Base-by-base conservation (phyloP, 176 grass and related monocot genomes). In the maize (Zea mays) region DNA sequence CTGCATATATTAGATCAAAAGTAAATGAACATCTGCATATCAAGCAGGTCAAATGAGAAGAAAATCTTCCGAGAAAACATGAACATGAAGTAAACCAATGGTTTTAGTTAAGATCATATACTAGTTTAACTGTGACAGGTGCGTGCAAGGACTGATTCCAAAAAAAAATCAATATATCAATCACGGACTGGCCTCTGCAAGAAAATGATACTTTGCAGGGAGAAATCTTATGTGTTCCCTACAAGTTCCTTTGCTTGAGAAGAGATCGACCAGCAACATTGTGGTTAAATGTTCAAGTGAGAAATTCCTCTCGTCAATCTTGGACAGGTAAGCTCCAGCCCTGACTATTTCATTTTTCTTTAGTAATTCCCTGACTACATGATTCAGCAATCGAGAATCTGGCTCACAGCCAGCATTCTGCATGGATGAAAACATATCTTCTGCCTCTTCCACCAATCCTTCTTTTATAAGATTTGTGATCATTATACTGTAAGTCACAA, bases 381-480 rank as follows among this genome's bases (percentile, higher is more conserved):
- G 6, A 80, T 77, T 77, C 8, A 77, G 15, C 44, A 77, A 5
- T 8, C 2, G 33, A 65, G 75, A 77, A 3, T 65, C 0, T 0
- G 60, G 15, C 7, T 17, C 8, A 48, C 21, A 51, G 4, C 52
- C 72, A 59, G 49, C 10, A 38, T 69, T 79, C 64, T 44, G n/a
- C 64, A 69, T 67, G 20, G 50, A 69, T 11, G 13, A 69, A 3
- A 56, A 79, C 19, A 68, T 2, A 15, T 57, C 33, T 0, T 79
- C 20, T 0, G 65, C 77, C 65, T 80, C 77, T 57, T 69, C 51
- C 8, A 46, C 5, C 13, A 80, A 59, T 11, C 65, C 65, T 58
- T 60, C 50, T 47, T 70, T 56, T 36, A 70, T 60, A 59, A 80
- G 39, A 70, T 69, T 27, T 47, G 16, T 80, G 14, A 80, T 70